Evolutionary conservation across 2,329 filamentous ascomycete genomes (phyloP).

Genomic region (Sarocladiaceae sp.): DNA sequence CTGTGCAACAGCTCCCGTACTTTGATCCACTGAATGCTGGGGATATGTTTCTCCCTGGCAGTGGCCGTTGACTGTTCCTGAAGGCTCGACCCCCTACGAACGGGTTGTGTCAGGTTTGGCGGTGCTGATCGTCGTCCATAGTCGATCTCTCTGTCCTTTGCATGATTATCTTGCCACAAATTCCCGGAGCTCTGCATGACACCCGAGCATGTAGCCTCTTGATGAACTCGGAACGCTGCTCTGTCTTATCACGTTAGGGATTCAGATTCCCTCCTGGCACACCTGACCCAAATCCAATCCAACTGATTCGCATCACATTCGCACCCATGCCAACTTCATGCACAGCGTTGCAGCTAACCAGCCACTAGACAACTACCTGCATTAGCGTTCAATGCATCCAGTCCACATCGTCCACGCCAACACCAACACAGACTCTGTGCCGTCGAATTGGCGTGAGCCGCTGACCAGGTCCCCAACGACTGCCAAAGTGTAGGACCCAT

Average conservation of each 20-base stretch:
- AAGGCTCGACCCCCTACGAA: too few relatives aligned
- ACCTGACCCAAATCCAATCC: neutral
- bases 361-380: slow-evolving; percentile 8
- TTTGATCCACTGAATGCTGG: too few relatives aligned
- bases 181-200: neutral
- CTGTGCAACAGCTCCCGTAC: neutral
- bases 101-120: too few relatives aligned
- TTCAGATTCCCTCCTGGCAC: too few relatives aligned
- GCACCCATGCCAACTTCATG: neutral
- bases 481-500: neutral
- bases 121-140: too few relatives aligned
- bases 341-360: slow-evolving; percentile 8
- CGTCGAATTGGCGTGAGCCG: neutral
- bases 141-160: neutral
- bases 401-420: neutral
- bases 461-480: neutral
- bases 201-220: neutral
- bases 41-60: too few relatives aligned
- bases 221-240: too few relatives aligned
- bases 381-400: slow-evolving; percentile 1
- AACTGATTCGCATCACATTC: neutral
- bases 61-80: too few relatives aligned
- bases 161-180: neutral
- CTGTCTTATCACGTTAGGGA: too few relatives aligned
- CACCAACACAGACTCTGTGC: neutral